These are phyloP conservation scores for Ceratocystiopsis minuta DNA, from an alignment of 2,329 filamentous ascomycete species.

Conservation along the genomic window DNA sequence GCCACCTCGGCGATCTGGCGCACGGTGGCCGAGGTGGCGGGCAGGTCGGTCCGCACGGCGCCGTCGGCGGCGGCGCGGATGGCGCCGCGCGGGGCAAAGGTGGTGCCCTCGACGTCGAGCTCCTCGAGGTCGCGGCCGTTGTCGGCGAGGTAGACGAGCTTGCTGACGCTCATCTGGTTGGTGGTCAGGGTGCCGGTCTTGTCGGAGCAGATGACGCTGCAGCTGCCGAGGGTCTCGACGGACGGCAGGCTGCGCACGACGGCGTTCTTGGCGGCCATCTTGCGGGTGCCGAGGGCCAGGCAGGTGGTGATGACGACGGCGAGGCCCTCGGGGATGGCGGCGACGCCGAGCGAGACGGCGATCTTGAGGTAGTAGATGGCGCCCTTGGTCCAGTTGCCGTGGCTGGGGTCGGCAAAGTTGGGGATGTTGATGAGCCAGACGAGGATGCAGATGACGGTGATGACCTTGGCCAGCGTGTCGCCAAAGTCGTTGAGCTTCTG, in stretches of 20 bases:
- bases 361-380: conserved; percentile 99
- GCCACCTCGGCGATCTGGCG: conserved; percentile 57
- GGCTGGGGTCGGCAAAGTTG: conserved; percentile 87
- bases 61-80: conserved; percentile 43
- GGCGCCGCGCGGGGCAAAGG: conserved; percentile 67
- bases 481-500: conserved; percentile 98
- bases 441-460: conserved; percentile 86
- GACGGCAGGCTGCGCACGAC: conserved; percentile 92
- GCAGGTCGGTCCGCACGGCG: conserved; percentile 48
- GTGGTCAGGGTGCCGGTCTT: conserved; percentile 97
- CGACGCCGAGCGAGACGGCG: conserved; percentile 91
- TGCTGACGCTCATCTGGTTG: conserved; percentile 98
- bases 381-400: conserved; percentile 87
- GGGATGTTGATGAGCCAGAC: conserved; percentile 98
- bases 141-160: conserved; percentile 67
- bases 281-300: conserved; percentile 83
- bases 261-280: conserved; percentile 97
- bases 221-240: conserved; percentile 94
- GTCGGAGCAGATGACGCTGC: conserved; percentile 98
- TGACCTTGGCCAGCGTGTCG: conserved; percentile 90
- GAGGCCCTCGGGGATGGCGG: conserved; percentile 91
- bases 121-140: conserved; percentile 61
- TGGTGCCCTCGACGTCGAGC: conserved; percentile 80
- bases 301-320: conserved; percentile 99
- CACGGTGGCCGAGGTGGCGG: conserved; percentile 56